Evolutionary conservation across 1,139 yeast genomes (phyloP).

Genomic region (Lodderomyces pseudojiufengensis): DNA sequence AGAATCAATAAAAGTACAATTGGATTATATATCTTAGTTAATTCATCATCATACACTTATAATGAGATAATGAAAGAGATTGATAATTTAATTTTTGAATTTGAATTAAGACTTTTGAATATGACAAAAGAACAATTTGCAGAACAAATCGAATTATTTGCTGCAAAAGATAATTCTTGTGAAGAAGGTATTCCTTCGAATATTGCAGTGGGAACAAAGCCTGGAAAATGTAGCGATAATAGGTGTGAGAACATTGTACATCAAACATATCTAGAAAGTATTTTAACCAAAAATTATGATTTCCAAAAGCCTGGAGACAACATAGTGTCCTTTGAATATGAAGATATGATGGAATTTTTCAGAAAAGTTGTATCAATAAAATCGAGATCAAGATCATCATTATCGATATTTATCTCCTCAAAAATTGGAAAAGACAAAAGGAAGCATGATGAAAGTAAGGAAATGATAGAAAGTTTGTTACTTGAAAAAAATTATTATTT

Average conservation of each 20-base stretch:
- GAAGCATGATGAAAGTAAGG: slow-evolving; percentile 4
- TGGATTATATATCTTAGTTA: slow-evolving; percentile 48
- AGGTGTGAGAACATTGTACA: background rate
- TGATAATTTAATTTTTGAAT: slow-evolving; percentile 40
- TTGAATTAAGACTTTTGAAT: slow-evolving; percentile 25
- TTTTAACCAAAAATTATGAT: slow-evolving; percentile 4
- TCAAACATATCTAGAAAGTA: slow-evolving; percentile 1
- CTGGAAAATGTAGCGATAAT: slow-evolving; percentile 3
- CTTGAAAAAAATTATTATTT: slow-evolving; percentile 5
- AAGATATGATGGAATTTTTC: slow-evolving; percentile 31
- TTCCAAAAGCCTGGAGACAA: slow-evolving; percentile 16
- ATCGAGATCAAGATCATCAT: slow-evolving; percentile 29
- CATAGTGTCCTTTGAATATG: slow-evolving; percentile 6
- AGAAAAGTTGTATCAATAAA: slow-evolving; percentile 29
- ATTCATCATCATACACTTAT: slow-evolving; percentile 38
- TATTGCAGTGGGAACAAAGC: slow-evolving; percentile 1
- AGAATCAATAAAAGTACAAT: slow-evolving; percentile 45
- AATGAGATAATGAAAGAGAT: slow-evolving; percentile 38
- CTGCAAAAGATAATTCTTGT: slow-evolving; percentile 20
- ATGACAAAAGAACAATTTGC: slow-evolving; percentile 32
- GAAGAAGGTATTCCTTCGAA: slow-evolving; percentile 13
- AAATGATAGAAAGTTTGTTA: slow-evolving; percentile 5
- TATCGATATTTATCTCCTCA: slow-evolving; percentile 14
- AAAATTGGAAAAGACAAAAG: slow-evolving; percentile 6
- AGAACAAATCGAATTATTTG: slow-evolving; percentile 32